These are phyloP conservation scores for Microbotryum scabiosae DNA, from an alignment of 1,284 basidiomycete genomes.

Conservation along the genomic window DNA sequence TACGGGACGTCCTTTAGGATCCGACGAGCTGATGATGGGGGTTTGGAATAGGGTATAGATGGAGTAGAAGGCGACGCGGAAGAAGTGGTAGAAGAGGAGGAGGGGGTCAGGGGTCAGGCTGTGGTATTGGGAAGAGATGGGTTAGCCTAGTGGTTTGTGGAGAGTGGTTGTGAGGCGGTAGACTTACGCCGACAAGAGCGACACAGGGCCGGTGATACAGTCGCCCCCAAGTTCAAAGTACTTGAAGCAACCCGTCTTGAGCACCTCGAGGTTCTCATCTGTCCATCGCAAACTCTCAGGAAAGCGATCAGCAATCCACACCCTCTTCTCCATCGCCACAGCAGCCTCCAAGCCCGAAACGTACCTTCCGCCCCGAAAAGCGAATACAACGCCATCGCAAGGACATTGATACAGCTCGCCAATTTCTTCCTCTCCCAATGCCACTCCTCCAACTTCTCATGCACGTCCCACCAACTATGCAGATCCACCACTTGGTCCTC, in stretches of 20 bases:
- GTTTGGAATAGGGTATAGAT: slow-evolving; percentile 30
- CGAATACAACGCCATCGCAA: slow-evolving; percentile 84
- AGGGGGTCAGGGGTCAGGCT: slow-evolving; percentile 62
- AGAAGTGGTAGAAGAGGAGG: slow-evolving; percentile 85
- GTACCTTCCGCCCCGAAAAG: slow-evolving; percentile 76
- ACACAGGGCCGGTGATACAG: slow-evolving; percentile 79
- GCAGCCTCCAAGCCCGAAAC: slow-evolving; percentile 34
- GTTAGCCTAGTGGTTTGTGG: background rate
- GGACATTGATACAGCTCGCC: slow-evolving; percentile 74
- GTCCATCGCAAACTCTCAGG: background rate
- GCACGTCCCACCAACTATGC: slow-evolving; percentile 56
- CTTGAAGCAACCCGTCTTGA: slow-evolving; percentile 90
- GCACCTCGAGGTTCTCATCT: slow-evolving; percentile 71
- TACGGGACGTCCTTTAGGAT: slow-evolving; percentile 38
- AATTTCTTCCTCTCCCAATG: slow-evolving; percentile 76
- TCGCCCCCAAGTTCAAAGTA: slow-evolving; percentile 93
- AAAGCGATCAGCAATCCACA: background rate
- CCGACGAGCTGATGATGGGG: slow-evolving; percentile 50
- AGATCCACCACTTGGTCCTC: slow-evolving; percentile 37
- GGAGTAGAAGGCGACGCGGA: slow-evolving; percentile 79
- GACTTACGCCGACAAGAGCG: slow-evolving; percentile 67
- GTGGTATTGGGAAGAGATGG: background rate
- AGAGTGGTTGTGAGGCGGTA: background rate
- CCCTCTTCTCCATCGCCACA: background rate
- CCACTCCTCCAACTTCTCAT: slow-evolving; percentile 58